Conservation (phyloP, 106 monocot genomes). For the Chionographis japonica region DNA sequence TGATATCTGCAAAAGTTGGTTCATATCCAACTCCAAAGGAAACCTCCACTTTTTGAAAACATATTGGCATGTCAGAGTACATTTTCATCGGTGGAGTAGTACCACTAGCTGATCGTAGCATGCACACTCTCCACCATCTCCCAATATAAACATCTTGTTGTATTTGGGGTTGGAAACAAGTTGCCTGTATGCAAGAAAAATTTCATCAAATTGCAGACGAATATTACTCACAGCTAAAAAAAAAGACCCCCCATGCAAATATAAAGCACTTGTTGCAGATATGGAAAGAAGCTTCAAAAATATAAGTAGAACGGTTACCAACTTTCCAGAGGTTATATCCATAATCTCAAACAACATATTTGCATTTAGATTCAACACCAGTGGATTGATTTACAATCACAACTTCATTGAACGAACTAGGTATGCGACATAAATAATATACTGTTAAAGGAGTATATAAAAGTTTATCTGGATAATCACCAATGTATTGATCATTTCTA, state of each 20-base stretch:
- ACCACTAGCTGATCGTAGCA: conserved; percentile 97
- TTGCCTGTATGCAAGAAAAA: conserved; percentile 60
- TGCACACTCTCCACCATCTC: conserved; percentile 80
- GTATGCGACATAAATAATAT: too few species aligned
- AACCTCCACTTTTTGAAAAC: conserved; percentile 75
- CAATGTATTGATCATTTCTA: too few species aligned
- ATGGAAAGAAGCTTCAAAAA: neutral
- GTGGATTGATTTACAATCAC: too few species aligned
- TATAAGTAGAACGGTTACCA: too few species aligned
- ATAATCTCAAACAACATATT: too few species aligned
- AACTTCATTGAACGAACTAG: too few species aligned
- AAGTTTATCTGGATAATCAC: too few species aligned
- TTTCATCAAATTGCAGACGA: neutral
- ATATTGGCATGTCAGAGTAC: conserved; percentile 72
- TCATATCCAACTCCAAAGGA: conserved; percentile 97
- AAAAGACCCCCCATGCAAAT: neutral
- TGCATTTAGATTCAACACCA: too few species aligned
- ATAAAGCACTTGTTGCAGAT: neutral
- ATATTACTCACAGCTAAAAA: neutral
- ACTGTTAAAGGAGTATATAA: too few species aligned
- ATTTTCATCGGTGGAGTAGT: conserved; percentile 90
- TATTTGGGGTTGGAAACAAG: conserved; percentile 93
- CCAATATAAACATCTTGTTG: conserved; percentile 90
- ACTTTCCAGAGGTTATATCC: too few species aligned
- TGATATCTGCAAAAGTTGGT: conserved; percentile 93